A percentile compares a stretch with the other conserved stretches of the same genome.
Evolutionary conservation across 768 basidiomycete species (phyloP).

Genomic region (Piloderma croceum): DNA sequence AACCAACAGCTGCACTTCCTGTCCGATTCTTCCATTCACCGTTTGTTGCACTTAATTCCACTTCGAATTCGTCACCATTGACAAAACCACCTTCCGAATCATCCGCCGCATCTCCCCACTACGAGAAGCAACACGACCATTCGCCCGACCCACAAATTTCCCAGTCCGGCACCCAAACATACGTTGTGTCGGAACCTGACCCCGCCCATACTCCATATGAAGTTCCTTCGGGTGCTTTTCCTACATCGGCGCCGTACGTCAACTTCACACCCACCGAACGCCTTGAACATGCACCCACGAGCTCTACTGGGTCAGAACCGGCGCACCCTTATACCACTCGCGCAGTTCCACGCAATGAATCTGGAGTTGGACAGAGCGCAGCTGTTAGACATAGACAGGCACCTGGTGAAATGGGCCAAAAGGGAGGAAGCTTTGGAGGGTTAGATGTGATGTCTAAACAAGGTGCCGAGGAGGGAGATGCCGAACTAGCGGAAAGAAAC

Average conservation of each 20-base stretch:
- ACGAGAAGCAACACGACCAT: slow-evolving; percentile 60
- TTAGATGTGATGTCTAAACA: slow-evolving; percentile 37
- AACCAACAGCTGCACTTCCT: slow-evolving; percentile 3
- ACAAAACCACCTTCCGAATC: slow-evolving; percentile 27
- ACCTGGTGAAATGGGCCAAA: slow-evolving; percentile 41
- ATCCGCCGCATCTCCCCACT: slow-evolving; percentile 25
- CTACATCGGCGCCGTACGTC: slow-evolving; percentile 42
- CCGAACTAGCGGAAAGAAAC: slow-evolving; percentile 39
- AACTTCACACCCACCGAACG: slow-evolving; percentile 36
- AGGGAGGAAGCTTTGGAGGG: slow-evolving; percentile 40
- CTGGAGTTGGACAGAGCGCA: slow-evolving; percentile 44
- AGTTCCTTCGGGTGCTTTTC: slow-evolving; percentile 70
- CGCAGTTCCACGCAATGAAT: slow-evolving; percentile 34
- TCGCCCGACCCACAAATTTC: slow-evolving; percentile 43
- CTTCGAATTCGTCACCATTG: slow-evolving; percentile 30
- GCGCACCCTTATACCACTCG: slow-evolving; percentile 42
- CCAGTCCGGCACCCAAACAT: slow-evolving; percentile 48
- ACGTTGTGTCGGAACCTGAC: slow-evolving; percentile 73
- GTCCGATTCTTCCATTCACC: slow-evolving; percentile 62
- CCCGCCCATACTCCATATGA: slow-evolving; percentile 53
- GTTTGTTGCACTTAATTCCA: slow-evolving; percentile 45
- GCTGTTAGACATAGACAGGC: slow-evolving; percentile 37
- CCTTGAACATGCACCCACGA: slow-evolving; percentile 37
- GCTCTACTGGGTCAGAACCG: slow-evolving; percentile 38
- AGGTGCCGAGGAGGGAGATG: slow-evolving; percentile 32